A percentile compares a stretch with the other conserved stretches of the same genome.
Evolutionary conservation across 768 basidiomycete species (phyloP).

Genomic region (Coprinellus micaceus): DNA sequence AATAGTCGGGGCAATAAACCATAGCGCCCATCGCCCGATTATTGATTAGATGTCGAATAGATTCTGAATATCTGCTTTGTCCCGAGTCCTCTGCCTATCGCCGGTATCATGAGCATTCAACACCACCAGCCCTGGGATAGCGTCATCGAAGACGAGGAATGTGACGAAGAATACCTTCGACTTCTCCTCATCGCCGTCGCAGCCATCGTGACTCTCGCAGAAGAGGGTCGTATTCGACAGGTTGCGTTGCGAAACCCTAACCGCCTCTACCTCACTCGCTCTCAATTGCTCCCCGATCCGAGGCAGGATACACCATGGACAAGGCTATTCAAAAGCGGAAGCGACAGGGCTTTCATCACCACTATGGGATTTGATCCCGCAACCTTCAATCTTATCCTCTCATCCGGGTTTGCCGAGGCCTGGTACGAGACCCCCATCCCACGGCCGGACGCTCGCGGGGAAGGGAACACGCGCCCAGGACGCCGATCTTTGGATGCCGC

Average conservation of each 20-base stretch:
- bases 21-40: background rate
- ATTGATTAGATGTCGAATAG: background rate
- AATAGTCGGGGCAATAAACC: background rate
- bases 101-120: background rate
- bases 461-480: slow-evolving; percentile 21
- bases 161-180: background rate
- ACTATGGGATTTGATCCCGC: slow-evolving; percentile 40
- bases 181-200: background rate
- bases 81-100: background rate
- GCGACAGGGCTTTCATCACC: slow-evolving; percentile 40
- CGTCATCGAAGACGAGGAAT: background rate
- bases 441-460: slow-evolving; percentile 18
- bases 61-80: background rate
- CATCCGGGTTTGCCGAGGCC: slow-evolving; percentile 26
- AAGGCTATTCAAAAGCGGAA: slow-evolving; percentile 19
- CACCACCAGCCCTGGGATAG: too few species aligned
- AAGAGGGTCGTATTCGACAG: background rate
- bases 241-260: background rate
- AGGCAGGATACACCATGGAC: slow-evolving; percentile 34
- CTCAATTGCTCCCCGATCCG: slow-evolving; percentile 33
- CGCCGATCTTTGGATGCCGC: slow-evolving; percentile 31
- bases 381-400: slow-evolving; percentile 33
- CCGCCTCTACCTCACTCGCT: slow-evolving; percentile 25
- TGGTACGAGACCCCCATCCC: slow-evolving; percentile 20
- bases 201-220: background rate